Conservation (phyloP, 2,329 filamentous ascomycete genomes). For the Ophiostoma himal-ulmi region DNA sequence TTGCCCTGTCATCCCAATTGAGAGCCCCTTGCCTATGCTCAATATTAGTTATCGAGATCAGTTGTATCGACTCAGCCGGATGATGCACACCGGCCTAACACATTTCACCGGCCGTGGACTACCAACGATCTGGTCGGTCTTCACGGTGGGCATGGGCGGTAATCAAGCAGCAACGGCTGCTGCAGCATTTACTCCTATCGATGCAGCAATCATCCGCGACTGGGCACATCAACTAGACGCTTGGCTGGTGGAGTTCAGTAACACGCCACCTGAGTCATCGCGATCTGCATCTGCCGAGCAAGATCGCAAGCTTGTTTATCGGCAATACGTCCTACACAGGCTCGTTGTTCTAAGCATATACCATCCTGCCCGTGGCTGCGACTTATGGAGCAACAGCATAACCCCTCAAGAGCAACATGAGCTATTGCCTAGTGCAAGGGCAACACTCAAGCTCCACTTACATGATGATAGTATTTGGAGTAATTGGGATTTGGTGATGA, state of each 20-base stretch:
- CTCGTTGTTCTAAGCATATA: constrained; percentile 25
- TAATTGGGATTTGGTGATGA: constrained; percentile 27
- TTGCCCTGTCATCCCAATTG: constrained; percentile 23
- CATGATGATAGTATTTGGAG: constrained; percentile 25
- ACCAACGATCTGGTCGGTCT: constrained; percentile 25
- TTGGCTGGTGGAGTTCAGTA: constrained; percentile 25
- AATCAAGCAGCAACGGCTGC: not conserved
- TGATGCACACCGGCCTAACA: constrained; percentile 25
- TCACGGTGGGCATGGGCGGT: not conserved
- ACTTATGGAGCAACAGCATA: constrained; percentile 23
- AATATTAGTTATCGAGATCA: constrained; percentile 21
- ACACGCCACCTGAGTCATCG: constrained; percentile 6
- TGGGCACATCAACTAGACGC: constrained; percentile 25
- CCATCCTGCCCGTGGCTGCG: constrained; percentile 25
- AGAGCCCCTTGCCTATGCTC: constrained; percentile 22
- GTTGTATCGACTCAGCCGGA: constrained; percentile 25
- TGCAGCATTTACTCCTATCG: constrained; percentile 20
- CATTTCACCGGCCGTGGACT: constrained; percentile 26
- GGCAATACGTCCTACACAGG: constrained; percentile 26
- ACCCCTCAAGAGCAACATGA: constrained; percentile 25
- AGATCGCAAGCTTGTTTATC: constrained; percentile 22
- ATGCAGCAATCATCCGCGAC: constrained; percentile 25
- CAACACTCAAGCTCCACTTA: constrained; percentile 24
- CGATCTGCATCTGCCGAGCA: not conserved
- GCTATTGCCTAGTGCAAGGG: constrained; percentile 23